Evolutionary conservation across 2,329 filamentous ascomycete genomes (phyloP).

Genomic region (Botrytis medusae): DNA sequence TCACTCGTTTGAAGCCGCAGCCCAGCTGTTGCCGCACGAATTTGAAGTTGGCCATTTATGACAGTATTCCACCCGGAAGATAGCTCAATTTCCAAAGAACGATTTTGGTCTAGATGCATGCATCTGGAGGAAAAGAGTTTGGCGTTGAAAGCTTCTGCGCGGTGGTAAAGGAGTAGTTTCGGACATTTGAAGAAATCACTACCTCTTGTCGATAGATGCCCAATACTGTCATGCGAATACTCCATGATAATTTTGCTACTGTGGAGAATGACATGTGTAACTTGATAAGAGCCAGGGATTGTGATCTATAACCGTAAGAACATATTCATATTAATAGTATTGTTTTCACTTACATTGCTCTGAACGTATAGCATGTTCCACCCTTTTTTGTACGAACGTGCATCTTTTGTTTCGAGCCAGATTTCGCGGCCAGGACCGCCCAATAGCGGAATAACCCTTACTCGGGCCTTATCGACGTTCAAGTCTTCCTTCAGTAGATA

Average conservation of each 20-base stretch:
- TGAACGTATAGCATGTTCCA: slow-evolving; percentile 46
- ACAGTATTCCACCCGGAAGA: slow-evolving; percentile 73
- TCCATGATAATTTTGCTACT: slow-evolving; percentile 64
- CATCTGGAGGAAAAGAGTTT: slow-evolving; percentile 64
- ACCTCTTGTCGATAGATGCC: slow-evolving; percentile 23
- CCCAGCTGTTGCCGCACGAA: slow-evolving; percentile 65
- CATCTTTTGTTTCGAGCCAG: slow-evolving; percentile 52
- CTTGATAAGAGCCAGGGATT: slow-evolving; percentile 70
- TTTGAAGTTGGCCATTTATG: slow-evolving; percentile 56
- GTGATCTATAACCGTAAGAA: slow-evolving; percentile 51
- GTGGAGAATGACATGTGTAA: slow-evolving; percentile 69
- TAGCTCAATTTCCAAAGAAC: slow-evolving; percentile 73
- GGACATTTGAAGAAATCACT: slow-evolving; percentile 56
- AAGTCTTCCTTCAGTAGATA: slow-evolving; percentile 74
- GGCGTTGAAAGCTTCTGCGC: slow-evolving; percentile 65
- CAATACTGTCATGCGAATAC: slow-evolving; percentile 58
- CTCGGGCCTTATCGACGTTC: slow-evolving; percentile 60
- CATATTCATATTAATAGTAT: not conserved
- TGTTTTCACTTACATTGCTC: slow-evolving; percentile 45
- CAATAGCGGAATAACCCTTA: slow-evolving; percentile 60
- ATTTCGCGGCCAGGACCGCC: slow-evolving; percentile 64
- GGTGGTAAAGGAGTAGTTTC: slow-evolving; percentile 72
- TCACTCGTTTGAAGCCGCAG: slow-evolving; percentile 63
- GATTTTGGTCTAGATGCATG: slow-evolving; percentile 77
- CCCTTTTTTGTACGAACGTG: slow-evolving; percentile 49